phyloP scores from a whole-genome alignment of 306 rosid genomes.

The Coriaria nepalensis region DNA sequence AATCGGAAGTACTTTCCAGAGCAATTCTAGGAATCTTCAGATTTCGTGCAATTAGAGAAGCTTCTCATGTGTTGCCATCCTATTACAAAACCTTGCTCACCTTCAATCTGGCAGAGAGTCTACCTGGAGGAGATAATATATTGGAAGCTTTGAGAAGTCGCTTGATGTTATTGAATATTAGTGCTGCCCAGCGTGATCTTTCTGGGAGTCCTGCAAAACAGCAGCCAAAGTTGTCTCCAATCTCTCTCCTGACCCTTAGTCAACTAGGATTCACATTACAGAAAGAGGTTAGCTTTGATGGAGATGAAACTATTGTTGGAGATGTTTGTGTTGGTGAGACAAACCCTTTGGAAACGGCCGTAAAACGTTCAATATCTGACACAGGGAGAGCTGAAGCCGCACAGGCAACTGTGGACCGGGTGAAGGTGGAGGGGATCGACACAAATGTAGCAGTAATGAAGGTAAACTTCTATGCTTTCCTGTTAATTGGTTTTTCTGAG shows the following conservation, averaged over 20 bases:
- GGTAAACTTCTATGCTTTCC: slow-evolving; percentile 41
- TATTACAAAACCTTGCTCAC: slow-evolving; percentile 63
- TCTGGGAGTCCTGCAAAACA: slow-evolving; percentile 36
- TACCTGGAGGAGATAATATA: slow-evolving; percentile 78
- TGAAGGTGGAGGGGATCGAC: slow-evolving; percentile 95
- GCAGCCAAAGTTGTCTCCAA: slow-evolving; percentile 32
- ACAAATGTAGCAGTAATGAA: slow-evolving; percentile 91
- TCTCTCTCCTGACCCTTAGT: slow-evolving; percentile 50
- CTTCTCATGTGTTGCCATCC: slow-evolving; percentile 43
- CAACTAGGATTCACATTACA: slow-evolving; percentile 46
- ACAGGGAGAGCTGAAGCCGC: slow-evolving; percentile 82
- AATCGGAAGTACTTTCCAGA: slow-evolving; percentile 62
- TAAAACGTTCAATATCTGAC: slow-evolving; percentile 50
- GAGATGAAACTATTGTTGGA: slow-evolving; percentile 26
- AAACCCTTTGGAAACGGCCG: slow-evolving; percentile 63
- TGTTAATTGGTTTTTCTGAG: no score
- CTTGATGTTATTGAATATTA: slow-evolving; percentile 30
- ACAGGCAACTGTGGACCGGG: slow-evolving; percentile 75
- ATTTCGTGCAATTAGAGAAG: slow-evolving; percentile 70
- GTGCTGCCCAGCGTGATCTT: slow-evolving; percentile 30
- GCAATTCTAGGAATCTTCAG: slow-evolving; percentile 64
- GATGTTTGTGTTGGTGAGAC: slow-evolving; percentile 70
- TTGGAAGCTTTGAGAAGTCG: slow-evolving; percentile 56
- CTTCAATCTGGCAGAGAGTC: slow-evolving; percentile 82
- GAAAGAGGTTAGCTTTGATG: slow-evolving; percentile 24